Percentiles rank a stretch among this genome's conserved stretches.
These are phyloP conservation scores for Irpex lacteus DNA, from an alignment of 1,284 basidiomycete genomes.

Conservation along the genomic window DNA sequence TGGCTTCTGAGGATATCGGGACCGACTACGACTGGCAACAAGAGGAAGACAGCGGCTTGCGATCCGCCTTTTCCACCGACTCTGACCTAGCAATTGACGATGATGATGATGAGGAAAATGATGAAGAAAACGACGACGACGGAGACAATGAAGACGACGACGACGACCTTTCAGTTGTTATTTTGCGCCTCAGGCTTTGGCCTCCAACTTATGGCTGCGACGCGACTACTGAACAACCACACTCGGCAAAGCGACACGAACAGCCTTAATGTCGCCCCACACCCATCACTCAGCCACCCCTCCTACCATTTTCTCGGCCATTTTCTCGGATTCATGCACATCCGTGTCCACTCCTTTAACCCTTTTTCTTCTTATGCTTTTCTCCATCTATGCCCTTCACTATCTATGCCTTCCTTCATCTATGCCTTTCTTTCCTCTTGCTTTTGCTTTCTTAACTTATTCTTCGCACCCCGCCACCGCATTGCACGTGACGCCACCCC, in stretches of 20 bases:
- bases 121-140: too few species aligned
- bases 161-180: too few species aligned
- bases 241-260: background rate
- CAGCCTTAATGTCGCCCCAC: background rate
- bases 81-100: too few species aligned
- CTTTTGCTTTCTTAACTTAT: background rate
- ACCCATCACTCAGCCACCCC: background rate
- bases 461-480: background rate
- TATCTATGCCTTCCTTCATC: too few species aligned
- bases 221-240: background rate
- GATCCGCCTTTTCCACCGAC: too few species aligned
- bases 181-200: background rate
- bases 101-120: too few species aligned
- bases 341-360: background rate
- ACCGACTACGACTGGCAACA: too few species aligned
- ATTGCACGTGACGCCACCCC: too few species aligned
- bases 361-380: background rate
- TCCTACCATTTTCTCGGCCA: background rate
- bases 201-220: background rate
- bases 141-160: too few species aligned
- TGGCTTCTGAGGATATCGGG: background rate
- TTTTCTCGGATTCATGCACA: background rate
- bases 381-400: background rate
- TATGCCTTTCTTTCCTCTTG: background rate
- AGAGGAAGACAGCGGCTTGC: too few species aligned